These are phyloP conservation scores for Collybiopsis confluens DNA, from an alignment of 768 basidiomycete species.

Conservation along the genomic window DNA sequence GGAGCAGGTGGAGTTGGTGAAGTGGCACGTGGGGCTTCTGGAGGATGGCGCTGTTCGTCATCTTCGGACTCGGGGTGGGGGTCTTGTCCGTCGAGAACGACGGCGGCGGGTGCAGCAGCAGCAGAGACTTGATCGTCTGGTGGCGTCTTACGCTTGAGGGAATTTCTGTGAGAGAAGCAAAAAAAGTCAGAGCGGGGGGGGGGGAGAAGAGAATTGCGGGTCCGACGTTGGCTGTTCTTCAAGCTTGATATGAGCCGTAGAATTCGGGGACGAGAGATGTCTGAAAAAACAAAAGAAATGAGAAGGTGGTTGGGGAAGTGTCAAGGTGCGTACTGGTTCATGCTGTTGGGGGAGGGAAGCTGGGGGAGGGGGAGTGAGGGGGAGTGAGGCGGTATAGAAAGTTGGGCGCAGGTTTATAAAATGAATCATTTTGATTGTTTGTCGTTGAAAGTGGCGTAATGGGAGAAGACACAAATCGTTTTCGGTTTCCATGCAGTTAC, in stretches of 20 bases:
- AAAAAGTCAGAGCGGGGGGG: neutral
- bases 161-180: neutral
- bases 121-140: neutral
- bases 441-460: constrained; percentile 1
- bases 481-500: neutral
- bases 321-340: neutral
- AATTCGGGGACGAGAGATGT: neutral
- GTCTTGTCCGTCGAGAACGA: constrained; percentile 2
- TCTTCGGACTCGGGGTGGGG: constrained; percentile 1
- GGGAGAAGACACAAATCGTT: neutral
- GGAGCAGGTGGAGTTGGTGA: neutral
- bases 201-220: neutral
- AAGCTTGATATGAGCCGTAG: neutral
- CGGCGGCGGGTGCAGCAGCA: neutral
- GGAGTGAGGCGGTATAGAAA: neutral
- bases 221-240: neutral
- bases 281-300: neutral
- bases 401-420: neutral
- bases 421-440: constrained; percentile 7
- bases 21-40: neutral
- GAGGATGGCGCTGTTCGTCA: neutral
- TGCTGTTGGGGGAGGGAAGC: neutral
- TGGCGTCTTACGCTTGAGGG: constrained; percentile 6
- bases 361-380: neutral
- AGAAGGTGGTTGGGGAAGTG: neutral